These are phyloP conservation scores for Phytopythium litorale DNA, from an alignment of 352 stramenopile species.

Conservation along the genomic window DNA sequence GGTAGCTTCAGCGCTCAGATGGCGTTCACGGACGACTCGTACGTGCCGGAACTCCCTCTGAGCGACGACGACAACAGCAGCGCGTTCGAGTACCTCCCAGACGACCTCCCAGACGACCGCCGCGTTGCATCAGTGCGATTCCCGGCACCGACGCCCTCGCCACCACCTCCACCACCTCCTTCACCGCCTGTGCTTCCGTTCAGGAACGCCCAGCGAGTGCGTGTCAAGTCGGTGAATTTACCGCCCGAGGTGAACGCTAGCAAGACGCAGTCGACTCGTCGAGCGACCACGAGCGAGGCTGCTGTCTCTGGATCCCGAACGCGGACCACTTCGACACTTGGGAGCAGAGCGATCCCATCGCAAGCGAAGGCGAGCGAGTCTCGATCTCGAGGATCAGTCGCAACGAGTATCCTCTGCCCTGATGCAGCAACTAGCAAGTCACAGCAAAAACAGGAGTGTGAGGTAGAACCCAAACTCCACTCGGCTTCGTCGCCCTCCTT, in stretches of 20 bases:
- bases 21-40: neutral
- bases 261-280: neutral
- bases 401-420: neutral
- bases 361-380: neutral
- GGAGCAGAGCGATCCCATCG: neutral
- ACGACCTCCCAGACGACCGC: neutral
- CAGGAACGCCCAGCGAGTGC: neutral
- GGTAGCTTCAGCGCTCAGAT: constrained; percentile 7
- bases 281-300: neutral
- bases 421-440: neutral
- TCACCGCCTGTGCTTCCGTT: constrained; percentile 2
- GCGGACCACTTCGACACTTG: neutral
- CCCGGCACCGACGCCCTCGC: constrained; percentile 1
- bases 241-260: neutral
- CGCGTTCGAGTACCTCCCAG: constrained; percentile 1
- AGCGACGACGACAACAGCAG: neutral
- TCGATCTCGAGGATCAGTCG: neutral
- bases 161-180: constrained; percentile 1
- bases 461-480: neutral
- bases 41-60: neutral
- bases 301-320: neutral
- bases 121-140: neutral
- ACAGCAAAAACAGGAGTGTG: neutral
- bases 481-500: neutral
- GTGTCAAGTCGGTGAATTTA: constrained; percentile 1